Base-by-base conservation (phyloP, 805 yeast genomes). In the Metschnikowia continentalis region DNA sequence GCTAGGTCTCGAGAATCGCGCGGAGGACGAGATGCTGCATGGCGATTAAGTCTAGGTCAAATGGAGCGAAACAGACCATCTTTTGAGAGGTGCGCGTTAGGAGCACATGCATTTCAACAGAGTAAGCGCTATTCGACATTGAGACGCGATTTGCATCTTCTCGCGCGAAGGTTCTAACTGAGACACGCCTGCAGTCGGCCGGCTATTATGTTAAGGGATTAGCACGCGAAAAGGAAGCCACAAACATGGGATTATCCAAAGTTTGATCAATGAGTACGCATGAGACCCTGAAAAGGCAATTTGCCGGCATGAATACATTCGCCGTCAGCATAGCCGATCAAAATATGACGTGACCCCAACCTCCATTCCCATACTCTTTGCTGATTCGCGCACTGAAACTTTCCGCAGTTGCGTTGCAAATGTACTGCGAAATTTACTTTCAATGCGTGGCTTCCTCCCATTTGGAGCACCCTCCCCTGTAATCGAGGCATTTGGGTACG, bases 111-210 rank as follows among this genome's bases (percentile, higher is more conserved):
- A 8, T 19, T 7, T 26, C n/a, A 38, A 5, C 22, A 14, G 42
- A 39, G 32, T 39, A 39, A 39, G 42, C 42, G 35, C 19, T 39
- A 30, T n/a, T 40, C 22, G 35, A 17, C 33, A 13, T 19, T 33
- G 38, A 42, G 46, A 42, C 46, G 46, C 46, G 46, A 42, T 42
- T 42, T 42, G 46, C 46, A 42, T 22, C 46, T 26, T 15, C 30
- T 40, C 22, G 43, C 46, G 46, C 46, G 38, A 40, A 40, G 10
- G 19, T 19, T 37, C 43, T 13, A 33, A 22, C 13, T 19, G 30
- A 42, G 46, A 42, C 46, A 42, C 38, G 37, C 30, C 46, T 42
- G 38, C 46, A 42, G 32, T 22, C 35, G 30, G 35, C 32, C 32
- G 32, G 14, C 35, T 20, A 22, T 22, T 39, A 23, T 39, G 32